Percentiles rank a stretch among this genome's conserved stretches.
Evolutionary conservation across 176 grass and related monocot species (phyloP).

Genomic region (Luzula sylvatica): DNA sequence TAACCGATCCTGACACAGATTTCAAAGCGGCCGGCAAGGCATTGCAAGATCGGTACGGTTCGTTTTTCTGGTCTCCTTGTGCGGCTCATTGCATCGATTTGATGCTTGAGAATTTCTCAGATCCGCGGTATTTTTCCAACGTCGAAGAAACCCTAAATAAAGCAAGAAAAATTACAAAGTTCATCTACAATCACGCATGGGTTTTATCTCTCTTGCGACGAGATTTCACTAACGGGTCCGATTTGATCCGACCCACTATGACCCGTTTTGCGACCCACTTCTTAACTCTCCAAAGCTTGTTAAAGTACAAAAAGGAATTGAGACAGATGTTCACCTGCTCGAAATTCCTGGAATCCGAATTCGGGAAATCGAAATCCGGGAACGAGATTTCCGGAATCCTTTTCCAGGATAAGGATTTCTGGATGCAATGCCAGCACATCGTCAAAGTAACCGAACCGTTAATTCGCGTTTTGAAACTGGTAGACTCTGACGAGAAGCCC

Average conservation of each 20-base stretch:
- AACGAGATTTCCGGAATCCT: slow-evolving; percentile 26
- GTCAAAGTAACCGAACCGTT: slow-evolving; percentile 26
- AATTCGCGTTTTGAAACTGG: slow-evolving; percentile 9
- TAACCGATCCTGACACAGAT: slow-evolving; percentile 26
- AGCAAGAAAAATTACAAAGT: slow-evolving; percentile 32
- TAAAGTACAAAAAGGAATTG: slow-evolving; percentile 22
- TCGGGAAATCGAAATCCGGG: slow-evolving; percentile 17
- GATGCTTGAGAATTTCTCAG: slow-evolving; percentile 30
- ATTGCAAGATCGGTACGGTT: slow-evolving; percentile 25
- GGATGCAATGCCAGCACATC: slow-evolving; percentile 26
- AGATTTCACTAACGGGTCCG: slow-evolving; percentile 29
- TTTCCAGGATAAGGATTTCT: slow-evolving; percentile 33
- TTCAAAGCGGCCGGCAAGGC: slow-evolving; percentile 34
- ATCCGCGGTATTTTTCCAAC: slow-evolving; percentile 27
- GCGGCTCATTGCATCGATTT: slow-evolving; percentile 31
- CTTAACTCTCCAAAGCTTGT: slow-evolving; percentile 25
- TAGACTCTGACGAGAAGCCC: slow-evolving; percentile 28
- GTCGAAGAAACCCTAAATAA: slow-evolving; percentile 41
- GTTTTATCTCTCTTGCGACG: slow-evolving; percentile 28
- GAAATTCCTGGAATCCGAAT: slow-evolving; percentile 22
- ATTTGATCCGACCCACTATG: slow-evolving; percentile 20
- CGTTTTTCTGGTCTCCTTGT: slow-evolving; percentile 46
- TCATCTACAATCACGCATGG: slow-evolving; percentile 34
- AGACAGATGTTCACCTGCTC: slow-evolving; percentile 29
- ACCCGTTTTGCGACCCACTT: slow-evolving; percentile 26